Evolutionary conservation across 2,329 filamentous ascomycete species (phyloP).

Genomic region (Onygenales sp.): DNA sequence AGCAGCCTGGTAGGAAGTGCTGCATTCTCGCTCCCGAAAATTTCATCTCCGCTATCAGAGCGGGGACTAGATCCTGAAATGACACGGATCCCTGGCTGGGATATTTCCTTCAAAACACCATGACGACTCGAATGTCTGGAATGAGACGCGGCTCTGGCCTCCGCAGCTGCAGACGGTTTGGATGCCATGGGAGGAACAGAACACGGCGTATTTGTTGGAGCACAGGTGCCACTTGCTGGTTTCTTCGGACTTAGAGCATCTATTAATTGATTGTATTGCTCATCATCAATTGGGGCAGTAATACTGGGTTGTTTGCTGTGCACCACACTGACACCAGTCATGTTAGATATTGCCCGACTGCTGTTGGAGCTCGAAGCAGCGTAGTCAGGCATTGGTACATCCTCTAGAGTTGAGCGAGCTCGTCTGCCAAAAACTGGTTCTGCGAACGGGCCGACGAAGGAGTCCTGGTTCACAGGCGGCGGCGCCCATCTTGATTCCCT

Average conservation of each 20-base stretch:
- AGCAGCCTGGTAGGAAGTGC: conserved; percentile 17
- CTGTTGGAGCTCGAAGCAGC: conserved; percentile 28
- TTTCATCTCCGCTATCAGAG: conserved; percentile 14
- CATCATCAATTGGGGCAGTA: conserved; percentile 24
- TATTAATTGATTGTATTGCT: conserved; percentile 27
- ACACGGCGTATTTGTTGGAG: conserved; percentile 23
- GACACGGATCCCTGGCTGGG: conserved; percentile 21
- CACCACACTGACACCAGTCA: conserved; percentile 32
- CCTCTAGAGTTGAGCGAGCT: conserved; percentile 31
- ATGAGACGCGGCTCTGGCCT: conserved; percentile 20
- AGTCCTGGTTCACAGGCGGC: conserved; percentile 26
- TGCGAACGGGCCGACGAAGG: conserved; percentile 31
- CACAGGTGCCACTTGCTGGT: conserved; percentile 18
- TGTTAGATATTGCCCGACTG: conserved; percentile 32
- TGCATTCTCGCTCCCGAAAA: conserved; percentile 11
- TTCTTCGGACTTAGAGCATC: conserved; percentile 29
- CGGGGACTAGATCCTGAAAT: conserved; percentile 23
- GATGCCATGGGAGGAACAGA: conserved; percentile 13
- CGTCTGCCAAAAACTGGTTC: conserved; percentile 17
- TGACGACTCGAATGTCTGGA: conserved; percentile 13
- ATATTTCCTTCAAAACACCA: conserved; percentile 20
- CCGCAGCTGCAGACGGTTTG: conserved; percentile 21
- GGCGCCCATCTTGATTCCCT: conserved; percentile 21
- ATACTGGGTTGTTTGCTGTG: conserved; percentile 33
- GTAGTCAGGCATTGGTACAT: conserved; percentile 43